Evolutionary conservation across 495 filamentous ascomycete species (phyloP).

Genomic region (Gamarada debralockiae): DNA sequence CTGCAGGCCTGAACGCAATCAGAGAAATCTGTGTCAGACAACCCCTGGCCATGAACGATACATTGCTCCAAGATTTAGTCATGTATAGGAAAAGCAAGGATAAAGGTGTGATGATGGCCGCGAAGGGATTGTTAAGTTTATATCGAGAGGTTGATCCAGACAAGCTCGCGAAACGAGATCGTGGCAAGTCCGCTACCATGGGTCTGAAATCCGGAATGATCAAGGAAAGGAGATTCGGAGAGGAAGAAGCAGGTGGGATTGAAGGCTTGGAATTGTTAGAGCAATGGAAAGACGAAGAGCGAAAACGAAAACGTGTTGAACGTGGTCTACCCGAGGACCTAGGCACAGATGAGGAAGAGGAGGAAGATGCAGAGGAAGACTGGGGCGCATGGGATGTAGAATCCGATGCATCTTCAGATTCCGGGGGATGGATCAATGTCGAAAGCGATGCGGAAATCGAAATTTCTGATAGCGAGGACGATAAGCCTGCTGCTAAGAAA

Average conservation of each 20-base stretch:
- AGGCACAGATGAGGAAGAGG: slow-evolving; percentile 49
- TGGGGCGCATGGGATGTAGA: slow-evolving; percentile 86
- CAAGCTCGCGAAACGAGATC: slow-evolving; percentile 83
- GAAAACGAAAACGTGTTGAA: slow-evolving; percentile 63
- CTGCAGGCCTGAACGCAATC: slow-evolving; percentile 92
- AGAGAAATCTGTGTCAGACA: slow-evolving; percentile 90
- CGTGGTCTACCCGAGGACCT: slow-evolving; percentile 55
- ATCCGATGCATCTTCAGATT: slow-evolving; percentile 71
- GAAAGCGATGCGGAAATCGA: slow-evolving; percentile 78
- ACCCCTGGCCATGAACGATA: slow-evolving; percentile 92
- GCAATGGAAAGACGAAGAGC: slow-evolving; percentile 90
- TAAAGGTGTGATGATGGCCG: slow-evolving; percentile 97
- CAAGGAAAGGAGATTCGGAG: slow-evolving; percentile 72
- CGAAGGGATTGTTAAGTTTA: slow-evolving; percentile 81
- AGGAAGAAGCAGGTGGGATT: slow-evolving; percentile 75
- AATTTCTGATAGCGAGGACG: slow-evolving; percentile 68
- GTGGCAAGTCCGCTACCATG: slow-evolving; percentile 91
- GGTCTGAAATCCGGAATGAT: slow-evolving; percentile 64
- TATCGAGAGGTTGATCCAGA: slow-evolving; percentile 88
- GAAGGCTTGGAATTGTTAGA: slow-evolving; percentile 91
- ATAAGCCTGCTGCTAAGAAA: slow-evolving; percentile 62
- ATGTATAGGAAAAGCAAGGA: slow-evolving; percentile 97
- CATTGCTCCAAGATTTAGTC: slow-evolving; percentile 91
- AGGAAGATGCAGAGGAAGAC: slow-evolving; percentile 49
- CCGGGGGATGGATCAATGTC: slow-evolving; percentile 89